Conservation (phyloP, 2,329 filamentous ascomycete species). For the Aspergillus neoniger region DNA sequence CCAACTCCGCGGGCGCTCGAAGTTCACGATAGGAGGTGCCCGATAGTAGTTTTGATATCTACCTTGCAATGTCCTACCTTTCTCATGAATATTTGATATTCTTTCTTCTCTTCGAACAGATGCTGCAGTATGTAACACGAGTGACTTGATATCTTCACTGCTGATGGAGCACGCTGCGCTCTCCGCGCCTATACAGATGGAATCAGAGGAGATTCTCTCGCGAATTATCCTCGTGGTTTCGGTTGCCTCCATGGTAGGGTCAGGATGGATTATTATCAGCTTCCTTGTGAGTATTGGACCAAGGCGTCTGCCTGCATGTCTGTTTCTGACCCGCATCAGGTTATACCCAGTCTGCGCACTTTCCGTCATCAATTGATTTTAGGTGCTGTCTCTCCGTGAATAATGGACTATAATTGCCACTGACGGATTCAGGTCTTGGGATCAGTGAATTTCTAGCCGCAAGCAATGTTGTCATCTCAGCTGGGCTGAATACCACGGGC, state of each 20-base stretch:
- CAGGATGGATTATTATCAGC: slow-evolving; percentile 8
- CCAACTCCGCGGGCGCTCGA: slow-evolving; percentile 1
- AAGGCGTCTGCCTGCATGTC: not conserved
- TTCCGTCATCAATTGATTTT: slow-evolving; percentile 13
- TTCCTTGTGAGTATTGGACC: not conserved
- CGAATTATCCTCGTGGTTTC: slow-evolving; percentile 4
- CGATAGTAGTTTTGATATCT: not conserved
- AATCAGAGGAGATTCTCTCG: slow-evolving; percentile 2
- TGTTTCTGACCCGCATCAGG: not conserved
- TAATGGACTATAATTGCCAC: not conserved
- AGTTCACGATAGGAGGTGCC: not conserved
- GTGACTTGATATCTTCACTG: not conserved
- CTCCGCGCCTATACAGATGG: not conserved
- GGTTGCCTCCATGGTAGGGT: not conserved
- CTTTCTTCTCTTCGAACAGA: not conserved
- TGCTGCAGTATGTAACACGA: not conserved
- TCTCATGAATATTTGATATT: not conserved
- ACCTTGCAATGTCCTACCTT: not conserved
- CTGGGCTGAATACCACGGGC: slow-evolving; percentile 7
- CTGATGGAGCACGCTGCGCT: not conserved
- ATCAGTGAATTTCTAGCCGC: slow-evolving; percentile 9
- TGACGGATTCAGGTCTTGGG: slow-evolving; percentile 4
- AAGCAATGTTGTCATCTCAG: slow-evolving; percentile 4
- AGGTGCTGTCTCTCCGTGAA: not conserved
- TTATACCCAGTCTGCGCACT: slow-evolving; percentile 10